phyloP scores from a whole-genome alignment of 1,139 yeast species.

The Nakaseomyces sp. region DNA sequence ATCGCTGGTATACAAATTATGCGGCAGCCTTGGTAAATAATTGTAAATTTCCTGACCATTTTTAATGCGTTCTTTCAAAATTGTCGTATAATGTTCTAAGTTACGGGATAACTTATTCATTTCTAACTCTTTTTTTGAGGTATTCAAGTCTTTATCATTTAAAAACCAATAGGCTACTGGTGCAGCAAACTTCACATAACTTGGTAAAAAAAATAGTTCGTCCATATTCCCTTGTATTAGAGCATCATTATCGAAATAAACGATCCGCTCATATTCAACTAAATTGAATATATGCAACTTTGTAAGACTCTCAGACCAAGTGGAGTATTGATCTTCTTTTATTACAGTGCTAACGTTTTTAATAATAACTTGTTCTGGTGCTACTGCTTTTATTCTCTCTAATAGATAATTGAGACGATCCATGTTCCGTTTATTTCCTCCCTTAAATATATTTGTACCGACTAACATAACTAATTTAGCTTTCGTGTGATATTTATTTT shows the following conservation, averaged over 20 bases:
- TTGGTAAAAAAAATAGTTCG: conserved; percentile 41
- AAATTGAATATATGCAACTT: conserved; percentile 46
- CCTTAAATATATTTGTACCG: conserved; percentile 18
- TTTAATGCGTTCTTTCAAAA: conserved; percentile 16
- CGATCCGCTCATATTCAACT: conserved; percentile 40
- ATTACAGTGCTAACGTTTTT: no score
- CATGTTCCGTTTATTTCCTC: background rate
- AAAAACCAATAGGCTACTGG: conserved; percentile 29
- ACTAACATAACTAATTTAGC: conserved; percentile 37
- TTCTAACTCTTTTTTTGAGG: conserved; percentile 7
- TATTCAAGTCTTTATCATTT: conserved; percentile 18
- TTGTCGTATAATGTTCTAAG: conserved; percentile 13
- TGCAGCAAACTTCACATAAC: conserved; percentile 28
- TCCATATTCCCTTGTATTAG: conserved; percentile 33
- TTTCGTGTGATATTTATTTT: conserved; percentile 28
- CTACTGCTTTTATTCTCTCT: conserved; percentile 14
- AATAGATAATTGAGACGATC: conserved; percentile 12
- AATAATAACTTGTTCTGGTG: conserved; percentile 24
- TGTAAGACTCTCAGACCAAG: conserved; percentile 50
- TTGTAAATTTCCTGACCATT: conserved; percentile 26
- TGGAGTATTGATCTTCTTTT: no score
- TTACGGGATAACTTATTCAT: background rate
- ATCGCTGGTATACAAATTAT: conserved; percentile 19
- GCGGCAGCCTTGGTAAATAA: conserved; percentile 28
- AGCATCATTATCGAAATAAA: conserved; percentile 40